phyloP scores from a whole-genome alignment of 768 basidiomycete species.

The Pleurotus platypus region DNA sequence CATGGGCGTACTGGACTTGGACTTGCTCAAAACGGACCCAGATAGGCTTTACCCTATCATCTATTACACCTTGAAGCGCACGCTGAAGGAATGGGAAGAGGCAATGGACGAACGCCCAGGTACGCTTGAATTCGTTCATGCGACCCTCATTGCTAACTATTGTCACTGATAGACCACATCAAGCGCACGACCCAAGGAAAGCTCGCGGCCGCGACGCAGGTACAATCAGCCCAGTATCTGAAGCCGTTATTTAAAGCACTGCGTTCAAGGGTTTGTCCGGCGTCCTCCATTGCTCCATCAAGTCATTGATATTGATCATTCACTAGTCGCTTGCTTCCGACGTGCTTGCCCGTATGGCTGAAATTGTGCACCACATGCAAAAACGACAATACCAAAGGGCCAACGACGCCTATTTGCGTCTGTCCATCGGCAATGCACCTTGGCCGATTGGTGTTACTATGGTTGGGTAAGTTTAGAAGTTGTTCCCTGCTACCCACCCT shows the following conservation, averaged over 20 bases:
- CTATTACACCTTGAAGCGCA: conserved; percentile 91
- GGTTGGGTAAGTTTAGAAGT: conserved; percentile 72
- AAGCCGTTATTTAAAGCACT: conserved; percentile 94
- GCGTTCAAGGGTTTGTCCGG: conserved; percentile 70
- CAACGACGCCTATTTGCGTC: conserved; percentile 94
- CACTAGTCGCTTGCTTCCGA: conserved; percentile 73
- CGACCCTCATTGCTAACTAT: conserved; percentile 2
- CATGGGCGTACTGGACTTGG: conserved; percentile 70
- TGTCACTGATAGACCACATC: conserved; percentile 56
- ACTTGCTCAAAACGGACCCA: conserved; percentile 82
- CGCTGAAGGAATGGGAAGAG: conserved; percentile 94
- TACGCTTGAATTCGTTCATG: conserved; percentile 19
- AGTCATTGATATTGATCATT: background rate
- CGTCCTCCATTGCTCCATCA: background rate
- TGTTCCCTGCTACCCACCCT: background rate
- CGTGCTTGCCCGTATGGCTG: conserved; percentile 81
- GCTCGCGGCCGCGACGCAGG: conserved; percentile 90
- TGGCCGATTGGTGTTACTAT: conserved; percentile 99
- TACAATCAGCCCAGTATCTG: conserved; percentile 93
- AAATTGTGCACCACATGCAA: conserved; percentile 97
- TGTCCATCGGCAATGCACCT: conserved; percentile 97
- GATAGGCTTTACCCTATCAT: conserved; percentile 96
- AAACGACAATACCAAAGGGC: conserved; percentile 92
- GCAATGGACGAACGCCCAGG: conserved; percentile 93
- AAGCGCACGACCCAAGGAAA: conserved; percentile 91